phyloP scores from a whole-genome alignment of 371 early-diverging fungal genomes.

The Chytridium lagenaria region DNA sequence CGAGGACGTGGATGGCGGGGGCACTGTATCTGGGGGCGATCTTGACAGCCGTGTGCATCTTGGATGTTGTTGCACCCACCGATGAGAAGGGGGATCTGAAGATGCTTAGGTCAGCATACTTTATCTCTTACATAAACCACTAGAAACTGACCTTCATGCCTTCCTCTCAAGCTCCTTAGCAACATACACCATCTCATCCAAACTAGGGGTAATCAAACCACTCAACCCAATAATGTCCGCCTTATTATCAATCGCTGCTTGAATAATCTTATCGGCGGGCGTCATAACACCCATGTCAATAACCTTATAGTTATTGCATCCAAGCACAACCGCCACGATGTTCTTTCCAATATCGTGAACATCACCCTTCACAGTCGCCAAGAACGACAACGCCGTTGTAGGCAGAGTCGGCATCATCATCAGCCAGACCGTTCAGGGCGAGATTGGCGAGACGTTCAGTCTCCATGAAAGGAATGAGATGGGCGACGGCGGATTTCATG shows the following conservation, averaged over 20 bases:
- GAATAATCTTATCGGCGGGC: slow-evolving; percentile 87
- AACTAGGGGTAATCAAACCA: slow-evolving; percentile 91
- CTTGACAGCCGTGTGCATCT: slow-evolving; percentile 95
- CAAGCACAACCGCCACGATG: slow-evolving; percentile 92
- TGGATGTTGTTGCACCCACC: slow-evolving; percentile 94
- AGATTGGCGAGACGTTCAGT: slow-evolving; percentile 76
- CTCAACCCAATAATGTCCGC: slow-evolving; percentile 90
- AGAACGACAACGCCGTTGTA: slow-evolving; percentile 85
- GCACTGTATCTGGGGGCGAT: slow-evolving; percentile 76
- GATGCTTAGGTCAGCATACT: neutral
- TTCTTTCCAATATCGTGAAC: slow-evolving; percentile 67
- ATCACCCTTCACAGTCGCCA: slow-evolving; percentile 88
- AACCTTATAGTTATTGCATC: slow-evolving; percentile 94
- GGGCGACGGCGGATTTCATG: slow-evolving; percentile 95
- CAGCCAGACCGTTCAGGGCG: slow-evolving; percentile 47
- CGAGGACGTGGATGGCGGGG: slow-evolving; percentile 55
- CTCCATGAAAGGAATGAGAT: slow-evolving; percentile 91
- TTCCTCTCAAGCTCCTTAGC: slow-evolving; percentile 88
- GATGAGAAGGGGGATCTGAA: slow-evolving; percentile 79
- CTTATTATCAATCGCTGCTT: slow-evolving; percentile 81
- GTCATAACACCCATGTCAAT: slow-evolving; percentile 95
- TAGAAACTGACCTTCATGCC: slow-evolving; percentile 65
- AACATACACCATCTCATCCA: slow-evolving; percentile 95
- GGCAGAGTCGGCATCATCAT: slow-evolving; percentile 60
- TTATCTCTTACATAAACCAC: neutral